Conservation (phyloP, 169 alveolate genomes). For the Cryptosporidium sp. region DNA sequence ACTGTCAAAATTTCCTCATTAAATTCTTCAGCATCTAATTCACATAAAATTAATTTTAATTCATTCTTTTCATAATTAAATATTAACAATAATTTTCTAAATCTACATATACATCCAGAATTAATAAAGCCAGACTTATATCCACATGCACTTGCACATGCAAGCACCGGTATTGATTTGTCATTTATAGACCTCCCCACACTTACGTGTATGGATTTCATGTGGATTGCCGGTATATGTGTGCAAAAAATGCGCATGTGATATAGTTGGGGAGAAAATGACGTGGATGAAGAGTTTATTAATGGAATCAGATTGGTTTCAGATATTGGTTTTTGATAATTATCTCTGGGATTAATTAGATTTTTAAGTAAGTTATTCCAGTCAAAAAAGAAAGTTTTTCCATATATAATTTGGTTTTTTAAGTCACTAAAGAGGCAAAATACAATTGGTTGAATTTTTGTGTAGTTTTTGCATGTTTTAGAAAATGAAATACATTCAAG, state of each 20-base stretch:
- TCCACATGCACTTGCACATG: neutral
- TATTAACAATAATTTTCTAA: neutral
- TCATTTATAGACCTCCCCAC: neutral
- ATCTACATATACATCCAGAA: neutral
- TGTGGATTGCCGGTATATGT: conserved; percentile 16
- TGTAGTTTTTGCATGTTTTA: neutral
- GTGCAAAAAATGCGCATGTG: conserved; percentile 14
- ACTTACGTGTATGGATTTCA: conserved; percentile 17
- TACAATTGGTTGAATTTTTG: neutral
- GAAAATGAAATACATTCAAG: conserved; percentile 6
- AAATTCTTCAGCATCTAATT: neutral
- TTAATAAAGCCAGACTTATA: too few species aligned
- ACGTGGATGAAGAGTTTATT: neutral
- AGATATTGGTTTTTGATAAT: conserved; percentile 9
- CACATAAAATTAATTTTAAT: neutral
- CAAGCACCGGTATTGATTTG: neutral
- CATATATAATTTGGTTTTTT: neutral
- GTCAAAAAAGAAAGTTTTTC: conserved; percentile 4
- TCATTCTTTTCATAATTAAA: conserved; percentile 13
- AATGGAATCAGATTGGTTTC: neutral
- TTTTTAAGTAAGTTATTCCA: conserved; percentile 11
- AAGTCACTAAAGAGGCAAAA: conserved; percentile 10
- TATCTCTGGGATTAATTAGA: conserved; percentile 10
- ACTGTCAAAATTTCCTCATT: neutral
- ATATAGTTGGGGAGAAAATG: neutral